Conservation (phyloP, 2,329 filamentous ascomycete genomes). For the Fusarium albidum region DNA sequence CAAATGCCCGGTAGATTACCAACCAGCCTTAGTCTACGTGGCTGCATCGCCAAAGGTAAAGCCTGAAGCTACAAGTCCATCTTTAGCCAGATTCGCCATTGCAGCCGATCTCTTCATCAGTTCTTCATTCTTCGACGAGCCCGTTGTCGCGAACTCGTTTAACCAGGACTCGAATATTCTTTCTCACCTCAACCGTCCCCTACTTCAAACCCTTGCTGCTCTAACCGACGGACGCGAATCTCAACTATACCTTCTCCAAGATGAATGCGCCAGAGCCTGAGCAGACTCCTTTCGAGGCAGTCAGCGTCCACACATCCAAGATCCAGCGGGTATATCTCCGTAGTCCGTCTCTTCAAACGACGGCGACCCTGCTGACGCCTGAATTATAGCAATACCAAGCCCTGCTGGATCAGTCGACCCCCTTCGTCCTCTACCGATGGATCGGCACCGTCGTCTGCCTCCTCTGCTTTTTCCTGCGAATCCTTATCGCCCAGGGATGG, state of each 20-base stretch:
- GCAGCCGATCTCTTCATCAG: constrained; percentile 17
- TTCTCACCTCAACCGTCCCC: constrained; percentile 1
- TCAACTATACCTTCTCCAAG: constrained; percentile 30
- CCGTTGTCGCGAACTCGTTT: constrained; percentile 10
- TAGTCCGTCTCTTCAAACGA: not conserved
- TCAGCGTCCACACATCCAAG: constrained; percentile 83
- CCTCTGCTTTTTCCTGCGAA: constrained; percentile 84
- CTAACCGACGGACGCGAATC: constrained; percentile 15
- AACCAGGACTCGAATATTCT: constrained; percentile 1
- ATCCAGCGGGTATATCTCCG: constrained; percentile 71
- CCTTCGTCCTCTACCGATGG: constrained; percentile 91
- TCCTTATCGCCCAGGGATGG: constrained; percentile 95
- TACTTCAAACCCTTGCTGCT: not conserved
- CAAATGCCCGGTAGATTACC: constrained; percentile 32
- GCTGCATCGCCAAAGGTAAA: constrained; percentile 39
- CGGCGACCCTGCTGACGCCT: constrained; percentile 24
- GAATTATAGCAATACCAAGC: constrained; percentile 83
- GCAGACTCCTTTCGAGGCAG: constrained; percentile 89
- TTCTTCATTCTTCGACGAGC: constrained; percentile 3
- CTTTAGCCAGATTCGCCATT: constrained; percentile 19
- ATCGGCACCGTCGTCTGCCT: constrained; percentile 79
- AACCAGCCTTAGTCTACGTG: constrained; percentile 32
- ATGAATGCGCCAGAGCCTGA: constrained; percentile 93
- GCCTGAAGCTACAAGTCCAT: constrained; percentile 21
- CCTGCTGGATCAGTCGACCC: constrained; percentile 92